phyloP scores from a whole-genome alignment of 2,329 filamentous ascomycete species.

The Pestalotiopsis sp. region DNA sequence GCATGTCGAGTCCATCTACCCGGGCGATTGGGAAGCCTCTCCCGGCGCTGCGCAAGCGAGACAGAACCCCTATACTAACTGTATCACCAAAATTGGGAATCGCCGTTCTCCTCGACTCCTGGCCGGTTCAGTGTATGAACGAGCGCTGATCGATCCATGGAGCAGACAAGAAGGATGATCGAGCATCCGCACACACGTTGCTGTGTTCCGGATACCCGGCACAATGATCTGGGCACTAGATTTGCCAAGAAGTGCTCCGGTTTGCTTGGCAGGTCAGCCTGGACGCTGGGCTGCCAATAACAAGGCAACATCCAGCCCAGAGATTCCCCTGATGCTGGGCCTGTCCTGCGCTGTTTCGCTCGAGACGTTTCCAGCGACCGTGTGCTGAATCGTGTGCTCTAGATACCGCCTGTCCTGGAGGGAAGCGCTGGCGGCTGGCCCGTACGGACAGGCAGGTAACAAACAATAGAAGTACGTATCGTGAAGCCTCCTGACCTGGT shows the following conservation, averaged over 20 bases:
- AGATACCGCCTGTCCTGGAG: not conserved
- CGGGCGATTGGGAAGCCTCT: not conserved
- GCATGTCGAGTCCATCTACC: not conserved
- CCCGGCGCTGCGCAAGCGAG: not conserved
- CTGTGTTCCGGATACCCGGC: not conserved
- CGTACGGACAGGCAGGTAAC: not conserved
- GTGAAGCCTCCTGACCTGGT: no score
- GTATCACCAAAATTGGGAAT: not conserved
- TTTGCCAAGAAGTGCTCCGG: constrained; percentile 5
- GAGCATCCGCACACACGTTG: not conserved
- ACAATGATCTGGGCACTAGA: constrained; percentile 7
- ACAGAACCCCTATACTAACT: not conserved
- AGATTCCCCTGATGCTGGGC: not conserved
- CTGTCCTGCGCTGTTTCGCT: not conserved
- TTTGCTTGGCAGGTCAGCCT: constrained; percentile 7
- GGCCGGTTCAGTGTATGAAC: not conserved
- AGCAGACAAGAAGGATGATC: not conserved
- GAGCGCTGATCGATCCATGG: not conserved
- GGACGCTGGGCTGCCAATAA: not conserved
- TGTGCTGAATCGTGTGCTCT: not conserved
- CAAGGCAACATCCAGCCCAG: not conserved
- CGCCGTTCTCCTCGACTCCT: not conserved
- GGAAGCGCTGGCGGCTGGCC: not conserved
- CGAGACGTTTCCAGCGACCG: not conserved
- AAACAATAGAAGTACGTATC: no score